phyloP scores from a whole-genome alignment of 306 rosid genomes.

The Malus fusca region DNA sequence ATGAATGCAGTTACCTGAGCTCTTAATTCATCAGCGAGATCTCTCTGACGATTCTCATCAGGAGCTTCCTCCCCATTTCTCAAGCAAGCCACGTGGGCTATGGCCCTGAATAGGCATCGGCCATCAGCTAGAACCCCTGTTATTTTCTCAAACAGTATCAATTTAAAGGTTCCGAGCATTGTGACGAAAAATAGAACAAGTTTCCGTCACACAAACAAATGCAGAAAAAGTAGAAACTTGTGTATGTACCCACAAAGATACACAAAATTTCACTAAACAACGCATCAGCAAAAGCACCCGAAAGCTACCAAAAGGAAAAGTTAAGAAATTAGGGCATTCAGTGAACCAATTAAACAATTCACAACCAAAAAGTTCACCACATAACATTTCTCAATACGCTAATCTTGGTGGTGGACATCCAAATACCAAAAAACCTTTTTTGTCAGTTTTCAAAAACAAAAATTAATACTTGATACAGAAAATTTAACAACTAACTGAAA shows the following conservation, averaged over 20 bases:
- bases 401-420: neutral
- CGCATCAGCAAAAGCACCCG: neutral
- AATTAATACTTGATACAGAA: neutral
- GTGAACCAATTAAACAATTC: neutral
- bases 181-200: neutral
- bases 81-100: constrained; percentile 85
- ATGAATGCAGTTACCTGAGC: constrained; percentile 46
- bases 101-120: constrained; percentile 78
- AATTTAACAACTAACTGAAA: neutral
- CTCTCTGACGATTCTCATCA: constrained; percentile 65
- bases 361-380: neutral
- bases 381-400: neutral
- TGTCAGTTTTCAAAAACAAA: neutral
- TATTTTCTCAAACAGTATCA: neutral
- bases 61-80: constrained; percentile 85
- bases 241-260: neutral
- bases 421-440: neutral
- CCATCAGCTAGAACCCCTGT: constrained; percentile 90
- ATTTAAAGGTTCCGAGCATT: neutral
- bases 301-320: neutral
- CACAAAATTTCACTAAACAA: neutral
- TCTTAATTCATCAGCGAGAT: constrained; percentile 88
- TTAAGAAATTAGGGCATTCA: neutral
- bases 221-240: neutral
- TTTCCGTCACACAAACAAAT: neutral